Evolutionary conservation across 129 eudicot species (phyloP).

Genomic region (Pseudognaphalium luteoalbum): DNA sequence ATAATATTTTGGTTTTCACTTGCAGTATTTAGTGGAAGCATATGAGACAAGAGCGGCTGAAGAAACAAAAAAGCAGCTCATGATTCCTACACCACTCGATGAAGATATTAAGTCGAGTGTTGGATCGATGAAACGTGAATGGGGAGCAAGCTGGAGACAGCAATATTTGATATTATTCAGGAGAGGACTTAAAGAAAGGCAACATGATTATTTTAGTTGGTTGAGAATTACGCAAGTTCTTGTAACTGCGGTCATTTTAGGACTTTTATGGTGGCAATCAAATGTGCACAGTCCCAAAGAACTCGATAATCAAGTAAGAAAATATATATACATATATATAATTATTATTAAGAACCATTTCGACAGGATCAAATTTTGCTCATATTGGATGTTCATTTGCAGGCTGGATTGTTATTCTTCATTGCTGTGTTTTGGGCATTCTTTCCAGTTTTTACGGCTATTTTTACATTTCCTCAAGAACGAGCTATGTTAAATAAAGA

Average conservation of each 20-base stretch:
- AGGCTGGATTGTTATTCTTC: slow-evolving; percentile 90
- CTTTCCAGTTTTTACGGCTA: slow-evolving; percentile 92
- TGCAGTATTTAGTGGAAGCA: slow-evolving; percentile 90
- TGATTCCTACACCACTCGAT: slow-evolving; percentile 47
- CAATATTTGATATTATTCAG: slow-evolving; percentile 42
- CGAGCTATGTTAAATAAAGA: slow-evolving; percentile 90
- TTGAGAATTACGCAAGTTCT: slow-evolving; percentile 49
- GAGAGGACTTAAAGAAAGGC: slow-evolving; percentile 55
- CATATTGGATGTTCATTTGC: slow-evolving; percentile 26
- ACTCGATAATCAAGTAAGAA: slow-evolving; percentile 74
- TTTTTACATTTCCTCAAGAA: slow-evolving; percentile 94
- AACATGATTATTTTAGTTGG: slow-evolving; percentile 54
- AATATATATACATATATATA: too few relatives aligned
- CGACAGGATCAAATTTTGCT: background rate
- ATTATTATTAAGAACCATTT: too few relatives aligned
- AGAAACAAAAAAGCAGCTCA: slow-evolving; percentile 65
- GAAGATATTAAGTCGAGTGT: slow-evolving; percentile 54
- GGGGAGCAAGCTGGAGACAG: slow-evolving; percentile 54
- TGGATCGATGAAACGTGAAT: slow-evolving; percentile 43
- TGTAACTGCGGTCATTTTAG: slow-evolving; percentile 51
- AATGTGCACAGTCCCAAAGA: slow-evolving; percentile 43
- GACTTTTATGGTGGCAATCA: slow-evolving; percentile 58
- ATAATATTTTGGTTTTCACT: background rate
- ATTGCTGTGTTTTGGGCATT: slow-evolving; percentile 94
- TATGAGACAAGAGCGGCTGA: slow-evolving; percentile 69